Evolutionary conservation across 2,329 filamentous ascomycete species (phyloP).

Genomic region (Neonectria faginata): DNA sequence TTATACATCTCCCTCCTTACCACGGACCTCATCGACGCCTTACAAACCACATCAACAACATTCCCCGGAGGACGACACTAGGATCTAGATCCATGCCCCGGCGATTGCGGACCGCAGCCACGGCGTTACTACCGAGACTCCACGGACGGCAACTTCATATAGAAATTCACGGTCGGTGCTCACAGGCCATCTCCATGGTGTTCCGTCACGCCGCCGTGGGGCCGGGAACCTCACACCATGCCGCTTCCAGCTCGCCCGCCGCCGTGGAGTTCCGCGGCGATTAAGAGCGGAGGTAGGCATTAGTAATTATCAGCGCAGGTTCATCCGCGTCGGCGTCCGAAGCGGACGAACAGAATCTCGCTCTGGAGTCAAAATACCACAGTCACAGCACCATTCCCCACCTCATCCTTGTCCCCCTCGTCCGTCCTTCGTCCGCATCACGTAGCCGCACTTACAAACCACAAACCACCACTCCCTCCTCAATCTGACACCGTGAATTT

Average conservation of each 20-base stretch:
- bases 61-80: slow-evolving; percentile 5
- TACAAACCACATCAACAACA: neutral
- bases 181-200: neutral
- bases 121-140: neutral
- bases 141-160: neutral
- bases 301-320: slow-evolving; percentile 30
- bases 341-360: slow-evolving; percentile 24
- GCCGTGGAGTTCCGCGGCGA: slow-evolving; percentile 27
- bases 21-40: neutral
- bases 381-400: neutral
- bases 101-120: no score
- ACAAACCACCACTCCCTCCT: slow-evolving; percentile 2
- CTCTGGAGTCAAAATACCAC: neutral
- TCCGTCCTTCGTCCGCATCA: slow-evolving; percentile 36
- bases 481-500: neutral
- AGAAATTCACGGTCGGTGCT: neutral
- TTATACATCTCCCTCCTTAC: slow-evolving; percentile 7
- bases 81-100: neutral
- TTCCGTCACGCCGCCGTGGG: neutral
- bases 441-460: slow-evolving; percentile 1
- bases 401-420: neutral
- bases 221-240: neutral
- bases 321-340: slow-evolving; percentile 36
- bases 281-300: slow-evolving; percentile 18
- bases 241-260: slow-evolving; percentile 4